Conservation (phyloP, 371 early-diverging fungal species). For the Mortierella sp. region DNA sequence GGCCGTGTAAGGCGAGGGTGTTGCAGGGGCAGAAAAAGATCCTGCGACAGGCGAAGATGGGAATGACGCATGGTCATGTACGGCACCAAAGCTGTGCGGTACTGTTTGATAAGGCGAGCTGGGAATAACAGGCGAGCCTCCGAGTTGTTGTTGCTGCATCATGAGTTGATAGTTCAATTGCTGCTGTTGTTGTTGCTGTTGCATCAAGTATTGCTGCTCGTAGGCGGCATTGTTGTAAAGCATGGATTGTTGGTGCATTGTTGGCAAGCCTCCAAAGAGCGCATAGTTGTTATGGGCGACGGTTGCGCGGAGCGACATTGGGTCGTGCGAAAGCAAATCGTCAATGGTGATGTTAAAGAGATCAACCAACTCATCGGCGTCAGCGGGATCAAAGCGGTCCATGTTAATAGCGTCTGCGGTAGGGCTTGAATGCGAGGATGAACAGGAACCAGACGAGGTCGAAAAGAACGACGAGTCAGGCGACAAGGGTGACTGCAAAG, state of each 20-base stretch:
- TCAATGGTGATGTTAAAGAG: conserved; percentile 39
- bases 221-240: too few relatives aligned
- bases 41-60: conserved; percentile 6
- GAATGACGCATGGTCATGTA: not conserved
- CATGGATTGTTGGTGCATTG: too few relatives aligned
- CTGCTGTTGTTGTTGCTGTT: too few relatives aligned
- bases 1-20: not conserved
- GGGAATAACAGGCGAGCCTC: too few relatives aligned
- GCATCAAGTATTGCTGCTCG: too few relatives aligned
- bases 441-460: conserved; percentile 6
- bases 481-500: conserved; percentile 11
- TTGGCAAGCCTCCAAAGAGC: conserved; percentile 3
- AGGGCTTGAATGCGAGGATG: too few relatives aligned
- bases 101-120: too few relatives aligned
- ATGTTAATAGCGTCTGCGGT: too few relatives aligned
- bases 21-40: not conserved
- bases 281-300: conserved; percentile 1
- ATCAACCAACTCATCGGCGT: conserved; percentile 31
- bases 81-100: too few relatives aligned
- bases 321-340: conserved; percentile 23
- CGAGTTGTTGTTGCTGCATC: too few relatives aligned
- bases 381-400: conserved; percentile 9
- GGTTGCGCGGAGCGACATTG: not conserved
- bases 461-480: conserved; percentile 23
- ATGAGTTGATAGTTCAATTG: too few relatives aligned